Base-by-base conservation (phyloP, 768 basidiomycete genomes). In the Tephrocybe sp. region DNA sequence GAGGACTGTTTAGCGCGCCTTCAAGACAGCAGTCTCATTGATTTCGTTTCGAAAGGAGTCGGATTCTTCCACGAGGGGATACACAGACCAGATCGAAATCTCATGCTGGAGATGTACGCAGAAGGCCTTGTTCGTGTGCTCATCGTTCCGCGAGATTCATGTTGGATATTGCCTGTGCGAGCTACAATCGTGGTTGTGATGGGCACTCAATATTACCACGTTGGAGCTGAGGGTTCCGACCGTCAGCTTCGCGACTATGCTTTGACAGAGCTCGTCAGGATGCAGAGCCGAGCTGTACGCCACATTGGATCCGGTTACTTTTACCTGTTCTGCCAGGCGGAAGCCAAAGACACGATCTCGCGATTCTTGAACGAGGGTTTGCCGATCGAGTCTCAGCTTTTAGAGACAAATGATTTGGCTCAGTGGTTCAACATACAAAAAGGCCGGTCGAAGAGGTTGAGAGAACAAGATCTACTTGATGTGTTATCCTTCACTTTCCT, bases 351-450 rank as follows among this genome's bases (percentile, higher is more conserved):
- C 55, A 85, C 86, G 12, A 85, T 92, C 64, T 78, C 79, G 39
- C 84, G 87, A 20, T 93, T 96, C 73, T 69, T 99, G 55, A 84
- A 85, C 50, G 87, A 94, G 17, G 97, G 97, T 5, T 71, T 96
- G 17, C 92, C 93, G 1, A 70, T 98, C 32, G 97, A 99, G 68
- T 98, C 96, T 8, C 72, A 74, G 22, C 68, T 98, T 9, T 64
- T 79, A 32, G 80, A 79, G 51, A 75, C 75, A 36, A 64, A 71
- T 8, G 65, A 72, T 22, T 61, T 92, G 48, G 66, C 64, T 23
- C 53, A 45, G 17, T 84, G 82, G 83, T 77, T 78, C 55, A 63
- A 53, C 46, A 60, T 64, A n/a, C 67, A 72, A 59, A 70, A 69
- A 50, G 60, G 34, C 35, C 65, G 62, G n/a, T 72, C 68, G 4